Conservation (phyloP, 2,329 filamentous ascomycete genomes). For the Cadophora luteo-olivacea region DNA sequence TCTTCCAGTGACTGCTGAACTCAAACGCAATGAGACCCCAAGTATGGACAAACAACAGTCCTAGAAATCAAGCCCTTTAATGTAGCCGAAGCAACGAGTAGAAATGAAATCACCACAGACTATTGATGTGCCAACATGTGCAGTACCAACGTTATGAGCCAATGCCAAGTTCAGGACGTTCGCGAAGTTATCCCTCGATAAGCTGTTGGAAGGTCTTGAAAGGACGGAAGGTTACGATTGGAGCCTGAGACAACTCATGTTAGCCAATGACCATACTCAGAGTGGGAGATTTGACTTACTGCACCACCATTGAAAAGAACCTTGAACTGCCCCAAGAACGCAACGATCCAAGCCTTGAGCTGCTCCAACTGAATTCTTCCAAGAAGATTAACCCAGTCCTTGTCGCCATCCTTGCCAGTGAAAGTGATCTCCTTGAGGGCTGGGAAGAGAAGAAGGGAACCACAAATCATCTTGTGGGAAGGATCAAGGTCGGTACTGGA, state of each 20-base stretch:
- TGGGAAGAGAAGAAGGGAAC: neutral
- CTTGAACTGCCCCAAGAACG: neutral
- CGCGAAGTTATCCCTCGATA: neutral
- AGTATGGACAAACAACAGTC: neutral
- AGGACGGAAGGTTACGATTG: constrained; percentile 2
- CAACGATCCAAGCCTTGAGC: neutral
- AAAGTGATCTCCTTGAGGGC: constrained; percentile 14
- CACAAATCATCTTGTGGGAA: neutral
- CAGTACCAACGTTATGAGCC: neutral
- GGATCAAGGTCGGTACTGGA: neutral
- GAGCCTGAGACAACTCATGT: neutral
- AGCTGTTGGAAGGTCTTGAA: constrained; percentile 8
- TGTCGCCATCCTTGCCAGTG: neutral
- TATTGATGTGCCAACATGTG: neutral
- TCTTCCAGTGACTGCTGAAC: neutral
- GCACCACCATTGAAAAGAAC: neutral
- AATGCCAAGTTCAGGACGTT: neutral
- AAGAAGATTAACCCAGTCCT: neutral
- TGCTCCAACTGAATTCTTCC: neutral
- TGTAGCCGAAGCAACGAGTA: neutral
- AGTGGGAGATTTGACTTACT: neutral
- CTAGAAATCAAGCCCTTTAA: neutral
- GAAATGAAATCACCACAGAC: neutral
- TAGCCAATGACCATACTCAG: neutral
- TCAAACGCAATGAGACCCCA: neutral